These are phyloP conservation scores for Miscanthus sacchariflorus DNA, from an alignment of 202 grass and related monocot species.

Conservation along the genomic window DNA sequence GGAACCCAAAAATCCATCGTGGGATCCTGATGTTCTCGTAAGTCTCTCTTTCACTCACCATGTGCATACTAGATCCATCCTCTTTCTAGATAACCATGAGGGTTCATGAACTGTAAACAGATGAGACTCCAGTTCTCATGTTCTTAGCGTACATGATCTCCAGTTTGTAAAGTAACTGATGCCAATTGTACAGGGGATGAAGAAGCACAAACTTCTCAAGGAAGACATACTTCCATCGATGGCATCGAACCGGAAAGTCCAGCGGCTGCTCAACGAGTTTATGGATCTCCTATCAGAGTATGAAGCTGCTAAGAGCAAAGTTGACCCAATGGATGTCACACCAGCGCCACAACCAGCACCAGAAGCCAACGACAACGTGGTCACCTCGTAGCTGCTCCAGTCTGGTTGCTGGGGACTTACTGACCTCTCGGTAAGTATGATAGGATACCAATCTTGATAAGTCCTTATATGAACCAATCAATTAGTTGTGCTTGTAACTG, in stretches of 20 bases:
- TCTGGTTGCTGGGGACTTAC: slow-evolving; percentile 41
- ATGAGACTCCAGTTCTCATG: not conserved
- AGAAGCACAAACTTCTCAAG: slow-evolving; percentile 87
- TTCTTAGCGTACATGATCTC: not conserved
- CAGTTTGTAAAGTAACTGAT: not conserved
- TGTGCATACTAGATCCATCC: not conserved
- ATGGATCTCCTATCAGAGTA: slow-evolving; percentile 93
- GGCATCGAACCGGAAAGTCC: slow-evolving; percentile 94
- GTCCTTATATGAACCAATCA: not conserved
- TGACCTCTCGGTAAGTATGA: slow-evolving; percentile 60
- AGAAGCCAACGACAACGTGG: slow-evolving; percentile 25
- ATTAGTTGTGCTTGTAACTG: slow-evolving; percentile 46
- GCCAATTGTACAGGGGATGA: slow-evolving; percentile 74
- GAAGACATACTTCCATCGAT: slow-evolving; percentile 90
- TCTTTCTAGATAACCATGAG: not conserved
- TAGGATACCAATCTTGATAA: slow-evolving; percentile 46
- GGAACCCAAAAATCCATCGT: slow-evolving; percentile 58
- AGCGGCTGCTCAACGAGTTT: slow-evolving; percentile 91
- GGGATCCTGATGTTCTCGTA: slow-evolving; percentile 91
- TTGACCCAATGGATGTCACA: slow-evolving; percentile 63
- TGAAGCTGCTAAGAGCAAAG: slow-evolving; percentile 50
- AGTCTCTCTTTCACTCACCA: slow-evolving; percentile 38
- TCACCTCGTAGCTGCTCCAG: slow-evolving; percentile 24
- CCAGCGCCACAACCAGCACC: slow-evolving; percentile 27
- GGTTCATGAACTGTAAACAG: not conserved